Percentiles rank a stretch among this genome's conserved stretches.
These are phyloP conservation scores for Cladosporium sp. DNA, from an alignment of 2,329 filamentous ascomycete species.

Conservation along the genomic window DNA sequence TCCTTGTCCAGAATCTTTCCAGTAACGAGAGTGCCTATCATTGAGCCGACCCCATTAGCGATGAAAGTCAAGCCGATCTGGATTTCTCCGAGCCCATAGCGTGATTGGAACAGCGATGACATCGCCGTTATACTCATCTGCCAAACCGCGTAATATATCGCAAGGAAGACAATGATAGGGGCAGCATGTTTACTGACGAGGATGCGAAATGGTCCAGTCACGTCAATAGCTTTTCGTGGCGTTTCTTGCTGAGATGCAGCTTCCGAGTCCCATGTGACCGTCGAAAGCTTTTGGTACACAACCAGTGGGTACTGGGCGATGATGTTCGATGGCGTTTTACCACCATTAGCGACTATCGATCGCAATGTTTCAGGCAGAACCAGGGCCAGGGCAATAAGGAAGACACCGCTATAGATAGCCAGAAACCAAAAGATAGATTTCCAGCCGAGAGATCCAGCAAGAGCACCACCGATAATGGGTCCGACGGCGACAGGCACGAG, in stretches of 20 bases:
- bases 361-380: constrained; percentile 40
- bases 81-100: constrained; percentile 42
- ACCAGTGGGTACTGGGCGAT: not conserved
- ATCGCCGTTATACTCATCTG: constrained; percentile 55
- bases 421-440: constrained; percentile 53
- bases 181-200: constrained; percentile 42
- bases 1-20: constrained; percentile 4
- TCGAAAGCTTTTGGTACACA: not conserved
- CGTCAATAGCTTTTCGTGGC: constrained; percentile 38
- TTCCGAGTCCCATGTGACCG: not conserved
- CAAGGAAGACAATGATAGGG: constrained; percentile 46
- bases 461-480: constrained; percentile 48
- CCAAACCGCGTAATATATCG: constrained; percentile 52
- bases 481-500: constrained; percentile 40
- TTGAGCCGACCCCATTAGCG: constrained; percentile 5
- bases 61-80: constrained; percentile 49
- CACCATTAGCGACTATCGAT: constrained; percentile 33
- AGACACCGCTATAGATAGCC: constrained; percentile 41
- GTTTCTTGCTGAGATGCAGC: not conserved
- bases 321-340: not conserved
- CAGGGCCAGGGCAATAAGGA: constrained; percentile 31
- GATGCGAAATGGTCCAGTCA: constrained; percentile 46
- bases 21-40: constrained; percentile 1
- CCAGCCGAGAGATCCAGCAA: constrained; percentile 49
- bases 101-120: constrained; percentile 44